Evolutionary conservation across 257 asterid genomes (phyloP).

Genomic region (Jacaranda mimosifolia): DNA sequence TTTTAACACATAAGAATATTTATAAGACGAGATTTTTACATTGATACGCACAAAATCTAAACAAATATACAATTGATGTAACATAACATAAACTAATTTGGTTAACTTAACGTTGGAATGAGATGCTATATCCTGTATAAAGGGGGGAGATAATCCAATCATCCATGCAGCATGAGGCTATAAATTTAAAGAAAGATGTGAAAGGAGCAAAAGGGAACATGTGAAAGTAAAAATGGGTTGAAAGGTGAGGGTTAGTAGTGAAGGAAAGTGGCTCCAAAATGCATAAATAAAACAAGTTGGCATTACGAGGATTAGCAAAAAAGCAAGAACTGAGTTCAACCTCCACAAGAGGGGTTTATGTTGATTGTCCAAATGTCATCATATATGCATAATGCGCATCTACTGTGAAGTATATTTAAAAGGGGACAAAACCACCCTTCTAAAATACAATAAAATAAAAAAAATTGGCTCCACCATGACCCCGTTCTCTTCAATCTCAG

Average conservation of each 20-base stretch:
- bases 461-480: slow-evolving; percentile 37
- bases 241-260: slow-evolving; percentile 16
- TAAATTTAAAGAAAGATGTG: not conserved
- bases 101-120: not conserved
- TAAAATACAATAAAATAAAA: not conserved
- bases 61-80: not conserved
- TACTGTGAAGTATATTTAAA: slow-evolving; percentile 25
- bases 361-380: slow-evolving; percentile 12
- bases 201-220: not conserved
- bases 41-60: not conserved
- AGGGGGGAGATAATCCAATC: not conserved
- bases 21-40: not conserved
- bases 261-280: slow-evolving; percentile 29
- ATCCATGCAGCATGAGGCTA: not conserved
- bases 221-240: slow-evolving; percentile 11
- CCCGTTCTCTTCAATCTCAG: slow-evolving; percentile 23
- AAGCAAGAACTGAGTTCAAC: slow-evolving; percentile 5
- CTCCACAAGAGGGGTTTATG: not conserved
- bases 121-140: not conserved
- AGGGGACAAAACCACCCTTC: slow-evolving; percentile 8
- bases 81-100: not conserved
- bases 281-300: slow-evolving; percentile 30
- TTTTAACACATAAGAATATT: no score
- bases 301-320: slow-evolving; percentile 33
- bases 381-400: slow-evolving; percentile 30